Percentiles rank a stretch among this genome's conserved stretches.
Evolutionary conservation across 768 basidiomycete genomes (phyloP).

Genomic region (Glaciozyma antarctica): DNA sequence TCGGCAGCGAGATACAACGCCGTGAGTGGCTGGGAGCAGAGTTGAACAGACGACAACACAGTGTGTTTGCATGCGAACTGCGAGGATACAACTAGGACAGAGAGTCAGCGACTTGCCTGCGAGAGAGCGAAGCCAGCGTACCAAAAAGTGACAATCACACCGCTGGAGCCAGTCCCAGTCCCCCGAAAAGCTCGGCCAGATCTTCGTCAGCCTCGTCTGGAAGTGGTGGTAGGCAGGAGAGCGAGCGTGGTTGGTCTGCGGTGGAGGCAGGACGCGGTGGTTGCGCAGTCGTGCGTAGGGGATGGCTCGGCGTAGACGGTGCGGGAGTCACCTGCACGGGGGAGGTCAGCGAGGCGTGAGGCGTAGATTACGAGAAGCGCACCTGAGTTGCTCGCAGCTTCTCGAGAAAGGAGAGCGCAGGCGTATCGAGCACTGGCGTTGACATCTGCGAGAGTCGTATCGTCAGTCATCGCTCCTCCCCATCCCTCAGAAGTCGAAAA

Average conservation of each 20-base stretch:
- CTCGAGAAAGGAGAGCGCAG: conserved; percentile 7
- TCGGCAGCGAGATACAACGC: no score
- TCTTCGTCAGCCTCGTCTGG: not conserved
- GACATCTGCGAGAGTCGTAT: not conserved
- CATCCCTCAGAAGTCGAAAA: no score
- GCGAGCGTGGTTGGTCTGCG: not conserved
- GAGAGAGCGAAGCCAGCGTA: no score
- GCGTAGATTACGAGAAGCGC: not conserved
- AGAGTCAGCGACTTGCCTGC: no score
- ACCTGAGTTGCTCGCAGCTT: conserved; percentile 16
- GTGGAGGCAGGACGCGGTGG: no score
- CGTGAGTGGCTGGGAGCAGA: no score
- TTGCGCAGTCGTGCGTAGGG: not conserved
- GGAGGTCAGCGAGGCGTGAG: not conserved
- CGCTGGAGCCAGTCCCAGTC: not conserved
- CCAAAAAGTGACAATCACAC: no score
- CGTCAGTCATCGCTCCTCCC: not conserved
- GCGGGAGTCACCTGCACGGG: not conserved
- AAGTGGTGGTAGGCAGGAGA: not conserved
- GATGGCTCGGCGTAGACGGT: not conserved
- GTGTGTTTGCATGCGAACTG: no score
- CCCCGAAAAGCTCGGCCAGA: not conserved
- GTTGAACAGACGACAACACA: no score
- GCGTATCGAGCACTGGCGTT: not conserved
- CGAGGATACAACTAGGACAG: no score